Base-by-base conservation (phyloP, 192 early-diverging fungal genomes). In the Coemansia sp. region DNA sequence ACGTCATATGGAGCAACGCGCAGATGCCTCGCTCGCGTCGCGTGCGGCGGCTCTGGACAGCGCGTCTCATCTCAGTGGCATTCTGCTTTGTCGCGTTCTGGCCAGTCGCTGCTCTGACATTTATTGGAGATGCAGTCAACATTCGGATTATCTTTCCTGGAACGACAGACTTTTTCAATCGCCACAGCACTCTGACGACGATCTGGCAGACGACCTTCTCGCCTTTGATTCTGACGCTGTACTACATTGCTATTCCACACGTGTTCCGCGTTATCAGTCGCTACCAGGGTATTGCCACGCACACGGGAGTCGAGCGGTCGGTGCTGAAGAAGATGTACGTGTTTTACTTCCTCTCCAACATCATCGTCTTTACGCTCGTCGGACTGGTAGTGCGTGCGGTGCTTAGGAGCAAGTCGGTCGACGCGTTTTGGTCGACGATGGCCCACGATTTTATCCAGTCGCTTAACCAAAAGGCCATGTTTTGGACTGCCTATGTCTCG, bases 401-500 rank as follows among this genome's bases (percentile, higher is more conserved):
- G 39, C 73, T 88, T 60, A 80, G 67, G 57, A 66, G 70, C 33
- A 59, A 74, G 35, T 30, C 81, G 23, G 46, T 66, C 0, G 52
- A 68, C 26, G 68, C 88, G 23, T 66, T 78, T 5, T 66, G 86
- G 50, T 72, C 84, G 13, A 65, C 68, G 28, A 19, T 89, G 39
- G 68, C 75, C 1, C 58, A 68, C 23, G 70, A 80, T 33, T 78
- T 81, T 65, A 61, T 84, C 8, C 65, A 72, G 59, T 62, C 70
- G 39, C 73, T 86, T 21, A 86, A 78, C 68, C 37, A 49, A 6
- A 84, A 88, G 42, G 87, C 87, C 6, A 75, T 86, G 63, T 93
- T 89, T 73, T 93, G 91, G 91, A 88, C 90, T 0, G 87, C 86
- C n/a, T 93, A 92, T 65, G 85, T 91, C 17, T 87, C 90, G 39